Base-by-base conservation (phyloP, 148 eudicot genomes). In the Rhododendron henanense region DNA sequence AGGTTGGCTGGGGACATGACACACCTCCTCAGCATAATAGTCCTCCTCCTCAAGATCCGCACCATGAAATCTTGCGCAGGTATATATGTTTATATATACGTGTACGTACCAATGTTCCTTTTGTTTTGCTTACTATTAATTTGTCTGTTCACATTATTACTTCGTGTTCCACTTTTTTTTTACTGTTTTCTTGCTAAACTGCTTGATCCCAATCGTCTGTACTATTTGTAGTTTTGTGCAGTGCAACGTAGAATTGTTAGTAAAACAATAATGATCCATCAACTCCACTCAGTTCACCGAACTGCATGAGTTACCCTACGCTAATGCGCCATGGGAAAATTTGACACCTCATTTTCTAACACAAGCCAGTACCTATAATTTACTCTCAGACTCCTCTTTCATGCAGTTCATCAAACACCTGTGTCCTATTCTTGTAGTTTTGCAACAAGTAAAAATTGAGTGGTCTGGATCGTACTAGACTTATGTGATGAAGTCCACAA, bases 1-100 rank as follows among this genome's bases (percentile, higher is more conserved):
- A 90, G 94, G 61, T 85, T 92, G 73, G 91, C 93, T 7, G 94
- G 94, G 83, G 94, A 92, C 76, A 91, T 91, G 91, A 91, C 93
- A 75, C 94, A 92, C 85, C 91, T 91, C 50, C 90, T 90, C 85
- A 92, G 94, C 87, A 86, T 92, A 86, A 86, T 92, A 21, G 84
- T 92, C 51, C 90, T 92, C 39, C 90, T 92, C 45, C 88, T 91
- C 79, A 92, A 92, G 85, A 92, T 92, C 81, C 94, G 88, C 31
- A 89, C 91, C 63, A 90, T 87, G 71, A 92, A 90, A 55, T 92
- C 94, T 3, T 92, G 92, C 83, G 90, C 92, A 76, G 94, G 94
- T 92, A 90, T 10, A 21, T 48, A 9, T 48, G 51, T 41, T 41
- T 41, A 41, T 41, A 41, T 41, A 41, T 41, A 31, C 31, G 45